Evolutionary conservation across 169 alveolate genomes (phyloP), one percentile per base, ranked within the genome.

Genomic region (Eimeria sp.): DNA sequence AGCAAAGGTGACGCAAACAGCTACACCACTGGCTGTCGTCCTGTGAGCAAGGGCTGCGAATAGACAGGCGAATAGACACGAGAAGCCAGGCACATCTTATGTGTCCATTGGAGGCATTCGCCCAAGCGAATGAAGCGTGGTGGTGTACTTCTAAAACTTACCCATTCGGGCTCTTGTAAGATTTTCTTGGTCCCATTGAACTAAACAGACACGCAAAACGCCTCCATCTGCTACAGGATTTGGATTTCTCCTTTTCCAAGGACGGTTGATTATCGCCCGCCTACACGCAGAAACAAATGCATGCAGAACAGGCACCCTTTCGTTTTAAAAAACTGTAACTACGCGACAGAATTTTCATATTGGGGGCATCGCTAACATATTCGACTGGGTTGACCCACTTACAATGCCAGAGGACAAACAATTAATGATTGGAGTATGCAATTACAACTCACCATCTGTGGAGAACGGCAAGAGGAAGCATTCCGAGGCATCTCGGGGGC

Each of bases 31-130:
- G 91, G 75, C 76, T 51, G 7, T 57, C 91, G 16, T 49, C 91
- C 70, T 83, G 73, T n/a, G 6, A 40, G 88, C 63, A 78, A 78
- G 67, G 88, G 76, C 91, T 83, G 91, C 30, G 75, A 58, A 57
- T 40, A 27, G 58, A 83, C 11, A 83, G 14, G 54, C 13, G 30
- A 72, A 72, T 34, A 34, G 40, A 40, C 54, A 34, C 83, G n/a
- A 16, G 78, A 70, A 16, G 30, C 30, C 83, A 18, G 54, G 18
- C 54, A 16, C 83, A 40, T 9, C 13, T 40, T 30, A 73, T 14
- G 5, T 40, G 30, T 73, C 20, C 54, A 14, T 3, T 43, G 7
- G 18, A 73, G 30, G 20, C 83, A 16, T 16, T 40, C 14, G 27
- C 43, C 14, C 5, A 34, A 4, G 40, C 40, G 40, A 34, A 34